These are phyloP conservation scores for Hyphodiscus sp. DNA, from an alignment of 2,329 filamentous ascomycete species.

Conservation along the genomic window DNA sequence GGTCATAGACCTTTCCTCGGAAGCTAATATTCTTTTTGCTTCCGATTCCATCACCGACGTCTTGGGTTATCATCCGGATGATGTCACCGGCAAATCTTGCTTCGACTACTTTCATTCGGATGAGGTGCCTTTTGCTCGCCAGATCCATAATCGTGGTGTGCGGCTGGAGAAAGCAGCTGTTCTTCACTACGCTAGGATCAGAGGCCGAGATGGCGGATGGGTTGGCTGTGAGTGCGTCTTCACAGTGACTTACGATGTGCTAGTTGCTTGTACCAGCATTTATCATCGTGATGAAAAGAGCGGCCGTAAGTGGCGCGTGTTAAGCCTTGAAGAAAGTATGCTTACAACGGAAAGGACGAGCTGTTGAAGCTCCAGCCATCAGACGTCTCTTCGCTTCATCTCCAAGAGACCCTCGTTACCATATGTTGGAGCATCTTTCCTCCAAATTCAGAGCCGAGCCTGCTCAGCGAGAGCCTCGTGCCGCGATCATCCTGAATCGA, in stretches of 20 bases:
- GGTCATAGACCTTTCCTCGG: slow-evolving; percentile 58
- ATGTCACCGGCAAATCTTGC: slow-evolving; percentile 68
- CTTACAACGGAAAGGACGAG: slow-evolving; percentile 51
- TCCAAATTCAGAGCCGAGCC: slow-evolving; percentile 64
- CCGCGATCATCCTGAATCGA: slow-evolving; percentile 77
- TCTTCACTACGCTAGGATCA: slow-evolving; percentile 70
- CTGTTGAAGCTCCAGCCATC: slow-evolving; percentile 70
- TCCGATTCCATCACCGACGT: slow-evolving; percentile 81
- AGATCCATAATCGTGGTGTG: slow-evolving; percentile 66
- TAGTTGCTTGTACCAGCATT: slow-evolving; percentile 78
- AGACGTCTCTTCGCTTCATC: slow-evolving; percentile 76
- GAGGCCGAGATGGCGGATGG: slow-evolving; percentile 63
- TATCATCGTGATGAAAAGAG: slow-evolving; percentile 64
- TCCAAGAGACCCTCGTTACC: slow-evolving; percentile 75
- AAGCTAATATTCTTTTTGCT: slow-evolving; percentile 75
- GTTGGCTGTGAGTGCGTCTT: slow-evolving; percentile 84
- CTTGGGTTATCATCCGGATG: slow-evolving; percentile 69
- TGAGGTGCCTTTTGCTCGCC: slow-evolving; percentile 68
- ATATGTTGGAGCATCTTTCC: slow-evolving; percentile 82
- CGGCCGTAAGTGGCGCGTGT: slow-evolving; percentile 53
- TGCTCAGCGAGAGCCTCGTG: slow-evolving; percentile 68
- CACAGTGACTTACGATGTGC: slow-evolving; percentile 79
- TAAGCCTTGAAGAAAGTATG: background rate
- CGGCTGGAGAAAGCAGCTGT: slow-evolving; percentile 79
- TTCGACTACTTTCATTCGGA: slow-evolving; percentile 86